These are phyloP conservation scores for Aquilaria yunnanensis DNA, from an alignment of 345 rosid species.

Conservation along the genomic window DNA sequence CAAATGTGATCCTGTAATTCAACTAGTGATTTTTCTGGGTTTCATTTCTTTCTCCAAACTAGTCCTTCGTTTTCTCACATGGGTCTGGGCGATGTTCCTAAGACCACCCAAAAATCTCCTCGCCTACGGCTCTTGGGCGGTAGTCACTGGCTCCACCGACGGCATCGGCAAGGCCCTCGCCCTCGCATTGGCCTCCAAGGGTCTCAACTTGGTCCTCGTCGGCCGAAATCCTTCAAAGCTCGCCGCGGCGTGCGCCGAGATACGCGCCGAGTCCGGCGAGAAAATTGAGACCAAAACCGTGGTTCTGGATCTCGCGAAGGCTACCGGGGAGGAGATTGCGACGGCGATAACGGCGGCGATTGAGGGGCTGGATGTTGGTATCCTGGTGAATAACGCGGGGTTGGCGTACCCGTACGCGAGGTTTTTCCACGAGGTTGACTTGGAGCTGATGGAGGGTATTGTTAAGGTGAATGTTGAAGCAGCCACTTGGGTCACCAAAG, in stretches of 20 bases:
- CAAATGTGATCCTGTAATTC: neutral
- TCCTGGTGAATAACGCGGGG: conserved; percentile 37
- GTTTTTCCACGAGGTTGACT: conserved; percentile 37
- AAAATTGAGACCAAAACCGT: conserved; percentile 12
- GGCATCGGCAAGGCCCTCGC: conserved; percentile 49
- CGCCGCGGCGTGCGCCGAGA: conserved; percentile 15
- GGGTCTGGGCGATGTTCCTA: conserved; percentile 33
- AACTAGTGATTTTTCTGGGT: conserved; percentile 17
- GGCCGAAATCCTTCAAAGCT: conserved; percentile 36
- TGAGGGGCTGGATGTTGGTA: conserved; percentile 35
- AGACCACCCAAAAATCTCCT: conserved; percentile 34
- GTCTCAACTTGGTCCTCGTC: conserved; percentile 34
- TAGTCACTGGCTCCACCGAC: conserved; percentile 40
- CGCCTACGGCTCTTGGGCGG: conserved; percentile 38
- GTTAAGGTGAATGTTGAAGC: conserved; percentile 38
- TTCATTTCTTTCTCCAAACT: conserved; percentile 17
- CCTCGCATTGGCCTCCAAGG: conserved; percentile 30
- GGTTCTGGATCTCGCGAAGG: conserved; percentile 24
- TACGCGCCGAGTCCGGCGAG: conserved; percentile 3
- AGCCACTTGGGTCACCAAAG: conserved; percentile 26
- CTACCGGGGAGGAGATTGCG: conserved; percentile 20
- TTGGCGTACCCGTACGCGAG: conserved; percentile 20
- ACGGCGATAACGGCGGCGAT: conserved; percentile 10
- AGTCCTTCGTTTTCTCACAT: conserved; percentile 14
- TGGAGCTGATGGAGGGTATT: conserved; percentile 24